Conservation (phyloP, 805 yeast species). For the Suhomyces kilbournensis region DNA sequence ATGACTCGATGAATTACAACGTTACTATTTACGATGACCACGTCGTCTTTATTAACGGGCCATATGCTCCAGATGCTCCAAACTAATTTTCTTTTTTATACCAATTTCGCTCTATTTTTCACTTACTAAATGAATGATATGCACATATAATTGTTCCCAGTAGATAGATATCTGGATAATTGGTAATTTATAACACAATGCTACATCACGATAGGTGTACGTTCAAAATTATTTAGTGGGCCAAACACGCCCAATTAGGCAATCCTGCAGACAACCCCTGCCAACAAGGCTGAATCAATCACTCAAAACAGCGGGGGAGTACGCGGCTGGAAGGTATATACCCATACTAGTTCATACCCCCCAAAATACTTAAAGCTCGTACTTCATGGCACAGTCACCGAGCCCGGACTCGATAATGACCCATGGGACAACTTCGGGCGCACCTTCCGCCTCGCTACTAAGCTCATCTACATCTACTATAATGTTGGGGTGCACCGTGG, state of each 20-base stretch:
- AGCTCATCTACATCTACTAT: conserved; percentile 22
- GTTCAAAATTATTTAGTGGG: no score
- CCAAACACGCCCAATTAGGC: background rate
- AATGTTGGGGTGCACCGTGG: conserved; percentile 62
- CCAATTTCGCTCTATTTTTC: no score
- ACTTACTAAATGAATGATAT: no score
- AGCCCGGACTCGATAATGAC: background rate
- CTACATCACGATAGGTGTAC: no score
- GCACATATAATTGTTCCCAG: no score
- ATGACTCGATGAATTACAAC: background rate
- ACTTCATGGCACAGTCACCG: background rate
- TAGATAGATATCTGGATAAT: no score
- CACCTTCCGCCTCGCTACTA: background rate
- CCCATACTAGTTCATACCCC: background rate
- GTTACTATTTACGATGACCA: background rate
- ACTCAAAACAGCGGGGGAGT: background rate
- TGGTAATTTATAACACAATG: no score
- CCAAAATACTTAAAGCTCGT: no score
- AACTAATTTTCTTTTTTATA: background rate
- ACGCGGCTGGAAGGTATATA: background rate
- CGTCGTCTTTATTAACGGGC: background rate
- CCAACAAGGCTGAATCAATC: background rate
- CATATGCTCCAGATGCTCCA: background rate
- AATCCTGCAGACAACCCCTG: background rate
- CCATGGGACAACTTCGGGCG: background rate